These are phyloP conservation scores for Yarrowia galli DNA, from an alignment of 1,139 yeast species.

Conservation along the genomic window DNA sequence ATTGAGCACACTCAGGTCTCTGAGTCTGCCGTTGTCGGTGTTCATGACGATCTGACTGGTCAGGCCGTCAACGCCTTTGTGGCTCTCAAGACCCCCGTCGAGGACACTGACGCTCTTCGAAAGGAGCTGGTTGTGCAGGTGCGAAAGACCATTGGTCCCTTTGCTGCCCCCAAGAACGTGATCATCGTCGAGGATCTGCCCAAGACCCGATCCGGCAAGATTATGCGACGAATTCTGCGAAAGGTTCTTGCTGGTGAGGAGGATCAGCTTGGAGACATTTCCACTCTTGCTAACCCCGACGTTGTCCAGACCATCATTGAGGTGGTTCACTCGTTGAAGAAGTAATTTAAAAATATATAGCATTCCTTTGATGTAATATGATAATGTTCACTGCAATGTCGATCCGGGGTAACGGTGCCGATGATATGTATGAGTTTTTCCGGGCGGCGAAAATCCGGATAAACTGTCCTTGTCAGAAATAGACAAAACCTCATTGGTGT, in stretches of 20 bases:
- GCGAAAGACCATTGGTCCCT: constrained; percentile 95
- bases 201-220: constrained; percentile 97
- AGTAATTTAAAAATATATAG: constrained; percentile 10
- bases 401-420: not conserved
- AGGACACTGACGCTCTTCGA: constrained; percentile 66
- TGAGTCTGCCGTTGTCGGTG: constrained; percentile 96
- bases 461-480: too few species aligned
- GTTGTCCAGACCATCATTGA: constrained; percentile 78
- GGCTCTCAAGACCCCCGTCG: constrained; percentile 69
- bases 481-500: not conserved
- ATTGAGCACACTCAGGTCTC: constrained; percentile 80
- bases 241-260: constrained; percentile 89
- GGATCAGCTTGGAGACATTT: constrained; percentile 90
- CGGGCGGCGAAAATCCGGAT: too few species aligned
- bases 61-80: constrained; percentile 97
- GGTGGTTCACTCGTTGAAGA: constrained; percentile 44
- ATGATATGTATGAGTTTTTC: not conserved
- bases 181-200: constrained; percentile 90
- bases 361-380: too few species aligned
- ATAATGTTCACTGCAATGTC: not conserved
- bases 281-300: constrained; percentile 88
- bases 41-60: constrained; percentile 93
- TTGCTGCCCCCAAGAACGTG: constrained; percentile 95
- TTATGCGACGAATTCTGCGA: constrained; percentile 97
- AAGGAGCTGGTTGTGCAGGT: constrained; percentile 86